These are phyloP conservation scores for Groenewaldozyma auringiensis DNA, from an alignment of 1,139 yeast species.

Conservation along the genomic window DNA sequence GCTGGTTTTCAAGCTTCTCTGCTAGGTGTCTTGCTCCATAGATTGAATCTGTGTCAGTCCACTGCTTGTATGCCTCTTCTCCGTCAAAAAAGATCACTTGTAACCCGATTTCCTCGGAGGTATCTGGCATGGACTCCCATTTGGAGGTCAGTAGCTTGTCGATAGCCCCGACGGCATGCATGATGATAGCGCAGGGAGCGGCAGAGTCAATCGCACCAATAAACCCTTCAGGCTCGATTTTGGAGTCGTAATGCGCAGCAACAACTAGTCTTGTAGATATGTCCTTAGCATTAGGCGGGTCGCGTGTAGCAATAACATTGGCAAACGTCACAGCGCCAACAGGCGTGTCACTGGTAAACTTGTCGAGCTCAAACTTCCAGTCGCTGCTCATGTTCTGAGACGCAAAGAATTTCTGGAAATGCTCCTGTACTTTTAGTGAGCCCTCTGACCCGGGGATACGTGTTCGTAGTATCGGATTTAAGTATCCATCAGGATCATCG, in stretches of 20 bases:
- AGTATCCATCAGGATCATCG: slow-evolving; percentile 19
- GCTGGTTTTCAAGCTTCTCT: slow-evolving; percentile 13
- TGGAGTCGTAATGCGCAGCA: slow-evolving; percentile 52
- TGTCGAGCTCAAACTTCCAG: slow-evolving; percentile 39
- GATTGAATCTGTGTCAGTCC: slow-evolving; percentile 46
- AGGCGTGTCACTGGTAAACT: slow-evolving; percentile 36
- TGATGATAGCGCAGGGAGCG: slow-evolving; percentile 45
- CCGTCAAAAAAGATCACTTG: slow-evolving; percentile 52
- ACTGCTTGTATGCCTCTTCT: slow-evolving; percentile 46
- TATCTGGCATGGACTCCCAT: slow-evolving; percentile 17
- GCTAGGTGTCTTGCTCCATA: slow-evolving; percentile 51
- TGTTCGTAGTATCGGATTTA: slow-evolving; percentile 29
- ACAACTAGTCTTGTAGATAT: slow-evolving; percentile 34
- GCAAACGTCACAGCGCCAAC: slow-evolving; percentile 35
- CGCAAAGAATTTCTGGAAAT: slow-evolving; percentile 27
- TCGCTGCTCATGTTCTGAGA: slow-evolving; percentile 14
- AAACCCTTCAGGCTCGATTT: slow-evolving; percentile 43
- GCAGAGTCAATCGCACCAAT: slow-evolving; percentile 55
- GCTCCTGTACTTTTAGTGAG: slow-evolving; percentile 34
- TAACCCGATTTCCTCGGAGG: slow-evolving; percentile 30
- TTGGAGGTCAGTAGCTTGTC: slow-evolving; percentile 23
- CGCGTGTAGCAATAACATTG: slow-evolving; percentile 37
- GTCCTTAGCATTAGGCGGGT: slow-evolving; percentile 22
- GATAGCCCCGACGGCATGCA: slow-evolving; percentile 38
- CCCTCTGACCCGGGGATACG: slow-evolving; percentile 43